Evolutionary conservation across 257 asterid species (phyloP), one percentile per base, ranked within the genome.

Genomic region (Plantago major): DNA sequence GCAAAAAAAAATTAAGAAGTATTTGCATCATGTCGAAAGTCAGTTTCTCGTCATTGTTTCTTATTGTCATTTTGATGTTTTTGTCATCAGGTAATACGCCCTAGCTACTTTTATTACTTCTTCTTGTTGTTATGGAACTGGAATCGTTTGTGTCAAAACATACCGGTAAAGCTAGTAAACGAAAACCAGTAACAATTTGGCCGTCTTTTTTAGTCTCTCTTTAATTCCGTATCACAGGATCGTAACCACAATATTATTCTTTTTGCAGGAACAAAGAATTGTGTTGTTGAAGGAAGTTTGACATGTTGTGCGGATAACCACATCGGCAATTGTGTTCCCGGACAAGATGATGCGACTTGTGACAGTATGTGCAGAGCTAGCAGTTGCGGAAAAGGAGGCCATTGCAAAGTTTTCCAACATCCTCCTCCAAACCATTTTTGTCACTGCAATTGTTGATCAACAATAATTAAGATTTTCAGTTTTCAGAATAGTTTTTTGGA

Each of bases 71-170:
- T 17, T 50, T 50, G 16, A 30, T 50, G 55, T n/a, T n/a, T n/a
- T n/a, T 50, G 4, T 50, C 11, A 17, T 50, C 55, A 50, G 55
- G 55, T 50, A n/a, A n/a, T n/a, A n/a, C n/a, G n/a, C n/a, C n/a
- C 3, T 1, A 49, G 55, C 10, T 49, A 7, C 26, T 17, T 49
- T 49, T 9, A 49, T 48, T 48, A n/a, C n/a, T 5, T 48, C 18
- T n/a, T 48, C 16, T 47, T 2, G n/a, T n/a, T n/a, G n/a, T n/a
- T n/a, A n/a, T n/a, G n/a, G n/a, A n/a, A n/a, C n/a, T n/a, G n/a
- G n/a, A n/a, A n/a, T n/a, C n/a, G n/a, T n/a, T n/a, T n/a, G n/a
- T n/a, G n/a, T n/a, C n/a, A n/a, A n/a, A n/a, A n/a, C n/a, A n/a
- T n/a, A n/a, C n/a, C n/a, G n/a, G n/a, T n/a, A n/a, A n/a, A n/a